These are phyloP conservation scores for Monosporascus cannonballus DNA, from an alignment of 2,329 filamentous ascomycete genomes.

Conservation along the genomic window DNA sequence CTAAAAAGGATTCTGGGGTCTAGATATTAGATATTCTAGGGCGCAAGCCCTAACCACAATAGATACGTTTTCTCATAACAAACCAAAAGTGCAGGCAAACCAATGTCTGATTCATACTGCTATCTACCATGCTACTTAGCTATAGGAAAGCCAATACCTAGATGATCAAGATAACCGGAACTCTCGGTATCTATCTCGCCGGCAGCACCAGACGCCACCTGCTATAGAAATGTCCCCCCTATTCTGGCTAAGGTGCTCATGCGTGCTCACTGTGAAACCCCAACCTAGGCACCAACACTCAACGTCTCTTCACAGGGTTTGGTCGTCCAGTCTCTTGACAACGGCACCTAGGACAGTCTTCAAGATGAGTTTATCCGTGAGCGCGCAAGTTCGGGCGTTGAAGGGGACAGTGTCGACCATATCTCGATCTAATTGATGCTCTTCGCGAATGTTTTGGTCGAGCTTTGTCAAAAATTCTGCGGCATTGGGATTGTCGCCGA, in stretches of 20 bases:
- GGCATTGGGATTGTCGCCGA: constrained; percentile 67
- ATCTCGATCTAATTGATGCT: constrained; percentile 55
- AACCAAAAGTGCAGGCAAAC: too few species aligned
- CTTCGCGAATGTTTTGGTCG: constrained; percentile 62
- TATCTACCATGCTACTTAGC: too few species aligned
- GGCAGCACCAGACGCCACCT: too few species aligned
- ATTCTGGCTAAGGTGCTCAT: background rate
- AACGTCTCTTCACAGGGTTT: background rate
- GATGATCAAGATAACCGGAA: too few species aligned
- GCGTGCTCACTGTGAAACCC: constrained; percentile 1
- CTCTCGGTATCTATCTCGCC: too few species aligned
- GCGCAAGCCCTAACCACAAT: too few species aligned
- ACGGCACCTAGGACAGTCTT: constrained; percentile 80
- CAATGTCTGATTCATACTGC: too few species aligned
- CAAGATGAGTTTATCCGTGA: constrained; percentile 67
- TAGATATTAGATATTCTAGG: too few species aligned
- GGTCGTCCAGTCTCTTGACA: constrained; percentile 56
- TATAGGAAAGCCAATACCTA: too few species aligned
- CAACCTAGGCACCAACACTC: constrained; percentile 17
- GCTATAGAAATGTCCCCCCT: too few species aligned
- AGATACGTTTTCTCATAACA: too few species aligned
- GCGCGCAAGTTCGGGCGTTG: constrained; percentile 27
- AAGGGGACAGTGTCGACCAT: constrained; percentile 90
- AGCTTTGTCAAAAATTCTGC: constrained; percentile 60
- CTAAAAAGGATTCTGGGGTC: too few species aligned